Evolutionary conservation across 2,329 filamentous ascomycete genomes (phyloP).

Genomic region (Emergomyces orientalis): DNA sequence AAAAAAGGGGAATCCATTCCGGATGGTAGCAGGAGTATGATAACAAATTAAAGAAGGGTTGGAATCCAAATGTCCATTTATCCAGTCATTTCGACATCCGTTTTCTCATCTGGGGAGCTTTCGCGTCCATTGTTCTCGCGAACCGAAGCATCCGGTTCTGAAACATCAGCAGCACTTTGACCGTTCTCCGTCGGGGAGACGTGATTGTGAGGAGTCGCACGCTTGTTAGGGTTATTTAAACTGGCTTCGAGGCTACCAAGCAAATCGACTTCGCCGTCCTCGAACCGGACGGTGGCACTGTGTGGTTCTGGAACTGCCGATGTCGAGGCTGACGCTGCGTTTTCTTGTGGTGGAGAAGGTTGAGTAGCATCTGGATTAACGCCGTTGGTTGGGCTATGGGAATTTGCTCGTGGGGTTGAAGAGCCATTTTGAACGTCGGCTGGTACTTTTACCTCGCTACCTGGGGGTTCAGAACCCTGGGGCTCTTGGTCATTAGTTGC

Average conservation of each 20-base stretch:
- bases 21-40: neutral
- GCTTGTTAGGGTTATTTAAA: slow-evolving; percentile 17
- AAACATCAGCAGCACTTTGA: neutral
- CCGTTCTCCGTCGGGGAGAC: neutral
- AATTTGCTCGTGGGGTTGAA: neutral
- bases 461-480: neutral
- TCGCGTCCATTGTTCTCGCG: neutral
- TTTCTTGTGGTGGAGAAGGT: neutral
- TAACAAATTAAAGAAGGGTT: neutral
- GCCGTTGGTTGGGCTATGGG: neutral
- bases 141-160: neutral
- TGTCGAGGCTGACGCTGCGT: neutral
- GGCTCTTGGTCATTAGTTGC: neutral
- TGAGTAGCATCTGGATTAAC: neutral
- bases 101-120: neutral
- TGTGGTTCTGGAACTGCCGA: neutral
- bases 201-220: neutral
- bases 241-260: slow-evolving; percentile 42
- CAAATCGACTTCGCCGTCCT: slow-evolving; percentile 37
- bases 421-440: neutral
- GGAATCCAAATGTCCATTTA: neutral
- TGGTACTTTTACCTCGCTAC: neutral
- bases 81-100: slow-evolving; percentile 7
- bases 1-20: neutral
- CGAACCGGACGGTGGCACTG: slow-evolving; percentile 10